Evolutionary conservation across 2,329 filamentous ascomycete genomes (phyloP).

Genomic region (Drechslerella coelobrocha): DNA sequence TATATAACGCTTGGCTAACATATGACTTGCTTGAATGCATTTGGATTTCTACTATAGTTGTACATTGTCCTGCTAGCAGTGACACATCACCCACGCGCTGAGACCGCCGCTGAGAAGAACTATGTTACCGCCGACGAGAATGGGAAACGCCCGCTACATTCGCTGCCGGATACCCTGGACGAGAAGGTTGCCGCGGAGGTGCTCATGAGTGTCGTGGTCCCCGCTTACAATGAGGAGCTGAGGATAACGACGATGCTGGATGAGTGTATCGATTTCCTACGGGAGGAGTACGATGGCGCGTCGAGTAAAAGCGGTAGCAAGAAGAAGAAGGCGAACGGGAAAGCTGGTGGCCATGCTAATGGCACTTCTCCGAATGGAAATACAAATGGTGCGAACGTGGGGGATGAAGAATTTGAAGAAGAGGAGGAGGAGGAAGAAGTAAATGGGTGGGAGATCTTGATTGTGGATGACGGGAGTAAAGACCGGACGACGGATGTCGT

Average conservation of each 20-base stretch:
- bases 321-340: conserved; percentile 16
- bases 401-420: too few species aligned
- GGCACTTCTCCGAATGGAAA: conserved; percentile 50
- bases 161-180: conserved; percentile 58
- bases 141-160: conserved; percentile 57
- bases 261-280: conserved; percentile 84
- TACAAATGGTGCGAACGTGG: too few species aligned
- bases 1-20: neutral
- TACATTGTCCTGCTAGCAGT: conserved; percentile 68
- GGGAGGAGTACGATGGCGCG: conserved; percentile 52
- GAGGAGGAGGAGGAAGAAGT: conserved; percentile 56
- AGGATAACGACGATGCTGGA: conserved; percentile 83
- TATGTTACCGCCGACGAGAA: conserved; percentile 75
- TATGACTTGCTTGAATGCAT: neutral
- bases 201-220: conserved; percentile 90
- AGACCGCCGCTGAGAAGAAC: conserved; percentile 79
- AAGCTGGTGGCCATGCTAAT: conserved; percentile 36
- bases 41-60: conserved; percentile 1
- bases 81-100: conserved; percentile 78
- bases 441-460: conserved; percentile 85
- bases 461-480: conserved; percentile 87
- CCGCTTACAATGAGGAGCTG: conserved; percentile 92
- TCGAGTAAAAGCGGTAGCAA: conserved; percentile 5
- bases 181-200: conserved; percentile 65
- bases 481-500: conserved; percentile 82